Evolutionary conservation across 176 grass and related monocot species (phyloP).

Genomic region (Aegilops longissima): DNA sequence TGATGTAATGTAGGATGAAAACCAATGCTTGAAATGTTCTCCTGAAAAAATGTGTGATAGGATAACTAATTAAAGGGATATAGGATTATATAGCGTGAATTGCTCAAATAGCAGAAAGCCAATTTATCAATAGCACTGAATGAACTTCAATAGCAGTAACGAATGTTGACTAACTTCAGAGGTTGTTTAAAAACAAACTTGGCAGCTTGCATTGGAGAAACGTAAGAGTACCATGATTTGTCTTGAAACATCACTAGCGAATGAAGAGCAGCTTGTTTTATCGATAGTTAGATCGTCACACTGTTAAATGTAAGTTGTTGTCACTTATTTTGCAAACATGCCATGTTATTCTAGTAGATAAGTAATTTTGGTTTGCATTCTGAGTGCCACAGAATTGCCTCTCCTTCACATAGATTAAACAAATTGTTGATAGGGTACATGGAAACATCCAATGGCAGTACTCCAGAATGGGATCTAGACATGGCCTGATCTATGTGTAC

Average conservation of each 20-base stretch:
- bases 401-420: neutral
- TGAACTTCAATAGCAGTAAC: neutral
- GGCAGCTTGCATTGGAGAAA: neutral
- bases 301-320: neutral
- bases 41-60: neutral
- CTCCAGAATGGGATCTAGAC: neutral
- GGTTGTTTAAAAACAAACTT: neutral
- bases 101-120: neutral
- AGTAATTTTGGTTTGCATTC: neutral
- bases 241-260: neutral
- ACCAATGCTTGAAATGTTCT: neutral
- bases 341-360: neutral
- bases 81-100: neutral
- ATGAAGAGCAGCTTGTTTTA: neutral
- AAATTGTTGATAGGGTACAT: neutral
- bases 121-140: neutral
- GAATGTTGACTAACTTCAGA: neutral
- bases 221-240: neutral
- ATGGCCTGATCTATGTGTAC: slow-evolving; percentile 1
- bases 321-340: neutral
- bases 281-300: neutral
- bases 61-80: neutral
- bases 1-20: neutral
- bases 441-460: neutral
- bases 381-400: neutral